Conservation (phyloP, 106 monocot species). For the Narthecium ossifragum region DNA sequence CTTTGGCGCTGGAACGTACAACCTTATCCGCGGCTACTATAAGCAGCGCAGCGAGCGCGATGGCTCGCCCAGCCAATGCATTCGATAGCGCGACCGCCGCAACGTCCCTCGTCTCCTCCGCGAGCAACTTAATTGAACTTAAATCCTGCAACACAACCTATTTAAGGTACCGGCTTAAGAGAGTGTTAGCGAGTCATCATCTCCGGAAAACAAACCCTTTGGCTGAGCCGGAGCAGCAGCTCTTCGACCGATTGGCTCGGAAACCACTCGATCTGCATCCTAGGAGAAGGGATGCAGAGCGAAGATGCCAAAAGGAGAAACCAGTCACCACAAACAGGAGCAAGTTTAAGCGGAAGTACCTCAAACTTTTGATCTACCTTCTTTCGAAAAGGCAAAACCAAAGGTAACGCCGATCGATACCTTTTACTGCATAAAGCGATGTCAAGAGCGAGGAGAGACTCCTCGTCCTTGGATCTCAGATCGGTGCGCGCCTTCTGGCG, state of each 20-base stretch:
- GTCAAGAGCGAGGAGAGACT: slow-evolving; percentile 24
- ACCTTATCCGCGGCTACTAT: slow-evolving; percentile 23
- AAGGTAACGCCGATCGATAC: not conserved
- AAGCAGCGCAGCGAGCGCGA: slow-evolving; percentile 24
- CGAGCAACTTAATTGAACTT: slow-evolving; percentile 19
- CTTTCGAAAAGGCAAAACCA: too few species aligned
- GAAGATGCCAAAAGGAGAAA: too few species aligned
- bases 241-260: slow-evolving; percentile 22
- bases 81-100: slow-evolving; percentile 6
- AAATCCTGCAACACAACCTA: slow-evolving; percentile 20
- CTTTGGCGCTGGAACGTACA: too few species aligned
- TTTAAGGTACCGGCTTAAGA: too few species aligned
- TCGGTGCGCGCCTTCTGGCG: slow-evolving; percentile 19
- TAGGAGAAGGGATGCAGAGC: too few species aligned
- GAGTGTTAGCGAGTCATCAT: too few species aligned
- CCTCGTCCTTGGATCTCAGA: slow-evolving; percentile 18
- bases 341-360: too few species aligned
- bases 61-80: slow-evolving; percentile 18
- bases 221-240: slow-evolving; percentile 20
- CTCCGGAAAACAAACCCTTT: slow-evolving; percentile 11
- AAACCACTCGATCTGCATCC: slow-evolving; percentile 23
- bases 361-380: too few species aligned
- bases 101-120: slow-evolving; percentile 15
- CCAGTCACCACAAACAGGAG: too few species aligned
- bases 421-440: slow-evolving; percentile 21